Evolutionary conservation across 2,329 filamentous ascomycete genomes (phyloP), one percentile per base, ranked within the genome.

Genomic region (Cryphonectria parasitica): DNA sequence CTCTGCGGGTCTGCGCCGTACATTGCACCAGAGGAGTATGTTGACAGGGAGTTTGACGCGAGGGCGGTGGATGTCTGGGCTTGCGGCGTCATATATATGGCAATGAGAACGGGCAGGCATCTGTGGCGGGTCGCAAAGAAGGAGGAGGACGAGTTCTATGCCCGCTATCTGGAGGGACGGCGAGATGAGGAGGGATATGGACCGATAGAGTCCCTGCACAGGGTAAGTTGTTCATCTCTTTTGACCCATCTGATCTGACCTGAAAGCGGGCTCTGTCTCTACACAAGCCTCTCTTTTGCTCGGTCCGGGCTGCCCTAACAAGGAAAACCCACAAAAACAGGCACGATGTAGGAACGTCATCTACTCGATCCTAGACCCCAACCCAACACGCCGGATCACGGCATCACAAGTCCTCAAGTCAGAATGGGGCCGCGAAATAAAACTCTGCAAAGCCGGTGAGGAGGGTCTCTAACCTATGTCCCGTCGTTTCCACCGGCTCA

Each of bases 1-100:
- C 89, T 99, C 17, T 99, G 96, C 80, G 96, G 96, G 56, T 98
- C 95, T 19, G 96, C 95, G 31, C 96, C 96, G 0, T 99, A 99
- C 79, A 99, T 99, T 75, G 93, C 96, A 1, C 96, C 96, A 0
- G 96, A 99, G 80, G 96, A 99, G 80, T 99, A 99, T 77, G 89
- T 91, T 1, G 95, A 97, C 78, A 94, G 91, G 79, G 96, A 99
- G 79, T 99, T 99, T 75, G 96, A 99, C 78, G 96, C 96, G 41
- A 89, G 96, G 70, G 95, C 96, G n/a, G 95, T 99, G 64, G 96
- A 99, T 77, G 92, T 98, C 19, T 99, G 96, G 96, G 96, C 96
- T 34, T 97, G 94, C 72, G 96, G 96, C 78, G 96, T 99, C 66
- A 99, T 99, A 72, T 99, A 99, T 83, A 99, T 99, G 96, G 96